Conservation (phyloP, 1,284 basidiomycete species). For the Ceratobasidium sp. region DNA sequence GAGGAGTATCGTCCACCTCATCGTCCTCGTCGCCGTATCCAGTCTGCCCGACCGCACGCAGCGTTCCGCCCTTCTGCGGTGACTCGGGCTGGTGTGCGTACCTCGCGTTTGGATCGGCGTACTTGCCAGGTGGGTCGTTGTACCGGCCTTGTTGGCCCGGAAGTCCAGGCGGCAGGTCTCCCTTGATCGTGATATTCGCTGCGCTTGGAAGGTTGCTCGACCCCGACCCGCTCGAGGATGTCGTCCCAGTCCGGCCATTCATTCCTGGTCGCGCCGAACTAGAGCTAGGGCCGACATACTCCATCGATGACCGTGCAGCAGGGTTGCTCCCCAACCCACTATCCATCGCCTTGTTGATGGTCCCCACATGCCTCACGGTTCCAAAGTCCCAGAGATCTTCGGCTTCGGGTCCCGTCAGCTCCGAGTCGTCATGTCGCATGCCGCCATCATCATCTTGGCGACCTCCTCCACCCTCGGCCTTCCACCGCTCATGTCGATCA, state of each 20-base stretch:
- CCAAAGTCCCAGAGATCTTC: slow-evolving; percentile 97
- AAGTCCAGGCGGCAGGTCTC: slow-evolving; percentile 63
- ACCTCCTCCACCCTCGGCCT: slow-evolving; percentile 80
- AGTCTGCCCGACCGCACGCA: slow-evolving; percentile 57
- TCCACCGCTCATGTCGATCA: slow-evolving; percentile 93
- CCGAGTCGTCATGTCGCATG: slow-evolving; percentile 60
- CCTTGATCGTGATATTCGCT: slow-evolving; percentile 59
- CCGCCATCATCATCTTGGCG: slow-evolving; percentile 70
- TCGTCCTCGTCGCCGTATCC: slow-evolving; percentile 63
- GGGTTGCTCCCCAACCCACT: slow-evolving; percentile 13
- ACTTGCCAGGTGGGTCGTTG: slow-evolving; percentile 38
- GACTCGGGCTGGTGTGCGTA: slow-evolving; percentile 36
- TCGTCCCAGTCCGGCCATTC: slow-evolving; percentile 28
- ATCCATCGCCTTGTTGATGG: neutral
- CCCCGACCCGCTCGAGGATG: slow-evolving; percentile 19
- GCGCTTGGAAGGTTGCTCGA: slow-evolving; percentile 36
- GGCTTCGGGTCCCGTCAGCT: slow-evolving; percentile 53
- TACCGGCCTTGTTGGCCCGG: slow-evolving; percentile 50
- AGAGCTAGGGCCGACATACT: slow-evolving; percentile 29
- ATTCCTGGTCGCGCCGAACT: slow-evolving; percentile 16
- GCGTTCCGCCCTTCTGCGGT: slow-evolving; percentile 50
- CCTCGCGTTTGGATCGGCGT: slow-evolving; percentile 44
- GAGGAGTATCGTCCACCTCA: slow-evolving; percentile 57
- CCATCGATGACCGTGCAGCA: slow-evolving; percentile 30
- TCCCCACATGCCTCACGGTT: slow-evolving; percentile 72